A percentile compares a stretch with the other conserved stretches of the same genome.
These are phyloP conservation scores for Lenzites betulinus DNA, from an alignment of 768 basidiomycete genomes.

Conservation along the genomic window DNA sequence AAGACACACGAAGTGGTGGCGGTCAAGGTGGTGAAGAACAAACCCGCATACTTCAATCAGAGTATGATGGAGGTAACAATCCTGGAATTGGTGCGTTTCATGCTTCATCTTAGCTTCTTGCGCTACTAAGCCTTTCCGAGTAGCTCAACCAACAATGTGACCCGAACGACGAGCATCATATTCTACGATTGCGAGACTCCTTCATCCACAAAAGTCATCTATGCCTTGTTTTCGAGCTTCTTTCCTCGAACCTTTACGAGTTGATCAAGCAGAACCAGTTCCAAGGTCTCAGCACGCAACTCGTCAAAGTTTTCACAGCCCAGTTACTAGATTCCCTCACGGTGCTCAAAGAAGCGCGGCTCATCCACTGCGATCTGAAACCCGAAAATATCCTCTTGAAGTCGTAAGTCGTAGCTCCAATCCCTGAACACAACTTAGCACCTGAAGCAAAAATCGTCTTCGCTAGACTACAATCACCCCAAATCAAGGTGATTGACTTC, in stretches of 20 bases:
- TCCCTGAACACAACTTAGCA: background rate
- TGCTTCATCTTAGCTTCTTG: background rate
- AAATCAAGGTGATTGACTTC: constrained; percentile 99
- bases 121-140: background rate
- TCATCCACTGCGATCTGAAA: constrained; percentile 98
- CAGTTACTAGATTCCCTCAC: constrained; percentile 92
- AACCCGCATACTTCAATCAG: constrained; percentile 99
- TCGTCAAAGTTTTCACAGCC: constrained; percentile 98
- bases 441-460: constrained; percentile 14
- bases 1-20: constrained; percentile 98
- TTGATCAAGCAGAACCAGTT: constrained; percentile 99
- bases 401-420: constrained; percentile 60
- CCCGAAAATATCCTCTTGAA: constrained; percentile 98
- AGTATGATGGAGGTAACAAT: constrained; percentile 99
- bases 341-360: constrained; percentile 89
- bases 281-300: constrained; percentile 93
- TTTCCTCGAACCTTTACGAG: constrained; percentile 97
- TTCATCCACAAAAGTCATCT: constrained; percentile 97
- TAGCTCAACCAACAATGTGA: constrained; percentile 95
- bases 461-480: constrained; percentile 87
- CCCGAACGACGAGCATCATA: constrained; percentile 94
- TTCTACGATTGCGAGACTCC: constrained; percentile 90
- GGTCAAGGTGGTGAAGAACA: constrained; percentile 99
- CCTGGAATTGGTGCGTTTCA: constrained; percentile 79
- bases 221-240: constrained; percentile 95